Percentiles rank a stretch among this genome's conserved stretches.
phyloP scores from a whole-genome alignment of 805 yeast species.

The Teunomyces kruisii region DNA sequence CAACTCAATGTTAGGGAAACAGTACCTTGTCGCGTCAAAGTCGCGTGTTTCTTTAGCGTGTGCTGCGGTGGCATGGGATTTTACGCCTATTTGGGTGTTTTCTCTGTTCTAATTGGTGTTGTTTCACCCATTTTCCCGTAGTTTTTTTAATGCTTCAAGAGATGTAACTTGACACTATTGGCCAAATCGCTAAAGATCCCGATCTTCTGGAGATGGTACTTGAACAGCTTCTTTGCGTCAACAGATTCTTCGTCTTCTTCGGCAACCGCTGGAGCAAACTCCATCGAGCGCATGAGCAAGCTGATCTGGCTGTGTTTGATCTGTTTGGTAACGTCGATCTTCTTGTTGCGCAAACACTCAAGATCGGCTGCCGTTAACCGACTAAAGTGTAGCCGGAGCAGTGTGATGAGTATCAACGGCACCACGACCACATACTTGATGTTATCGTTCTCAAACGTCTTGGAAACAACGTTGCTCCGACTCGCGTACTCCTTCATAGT shows the following conservation, averaged over 20 bases:
- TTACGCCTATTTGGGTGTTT: too few species aligned
- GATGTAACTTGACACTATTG: slow-evolving; percentile 8
- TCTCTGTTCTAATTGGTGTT: too few species aligned
- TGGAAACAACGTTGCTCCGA: slow-evolving; percentile 1
- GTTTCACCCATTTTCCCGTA: too few species aligned
- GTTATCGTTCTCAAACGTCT: slow-evolving; percentile 1
- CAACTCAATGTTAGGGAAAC: too few species aligned
- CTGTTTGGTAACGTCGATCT: background rate
- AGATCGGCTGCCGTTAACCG: slow-evolving; percentile 4
- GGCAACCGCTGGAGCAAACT: background rate
- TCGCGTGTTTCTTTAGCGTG: too few species aligned
- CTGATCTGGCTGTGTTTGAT: background rate
- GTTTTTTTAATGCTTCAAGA: slow-evolving; percentile 2
- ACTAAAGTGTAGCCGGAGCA: slow-evolving; percentile 2
- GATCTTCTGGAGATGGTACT: slow-evolving; percentile 7
- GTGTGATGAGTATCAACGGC: slow-evolving; percentile 4
- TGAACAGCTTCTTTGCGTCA: slow-evolving; percentile 10
- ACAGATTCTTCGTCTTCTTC: slow-evolving; percentile 2
- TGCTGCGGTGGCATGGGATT: too few species aligned
- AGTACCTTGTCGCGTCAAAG: too few species aligned
- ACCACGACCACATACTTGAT: slow-evolving; percentile 2
- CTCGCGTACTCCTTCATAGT: background rate
- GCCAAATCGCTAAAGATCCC: slow-evolving; percentile 9
- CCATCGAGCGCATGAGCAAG: background rate
- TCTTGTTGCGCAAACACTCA: background rate